Evolutionary conservation across 176 grass and related monocot species (phyloP), one percentile per base, ranked within the genome.

Genomic region (Hordeum marinum): DNA sequence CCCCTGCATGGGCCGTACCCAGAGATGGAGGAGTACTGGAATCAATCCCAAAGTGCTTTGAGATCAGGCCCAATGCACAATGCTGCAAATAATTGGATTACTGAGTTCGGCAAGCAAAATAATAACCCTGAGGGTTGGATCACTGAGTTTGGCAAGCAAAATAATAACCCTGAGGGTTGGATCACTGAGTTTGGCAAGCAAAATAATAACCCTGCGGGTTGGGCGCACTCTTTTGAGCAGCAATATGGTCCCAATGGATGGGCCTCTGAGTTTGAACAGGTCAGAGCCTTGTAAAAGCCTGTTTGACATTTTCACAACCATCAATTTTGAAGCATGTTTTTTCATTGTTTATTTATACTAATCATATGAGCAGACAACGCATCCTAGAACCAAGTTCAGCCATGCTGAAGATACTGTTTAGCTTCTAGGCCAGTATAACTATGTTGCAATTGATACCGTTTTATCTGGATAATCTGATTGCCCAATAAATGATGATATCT

Each of bases 201-300:
- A 87, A 90, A 82, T 90, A 90, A 88, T 63, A 90, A 92, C 63
- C 91, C 96, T 67, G 96, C 94, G 63, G 81, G 88, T 55, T 99
- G 96, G 96, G 96, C 90, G 34, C 79, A 88, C 34, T 96, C 93
- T 73, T 99, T 99, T 79, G 91, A 99, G 43, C 96, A 94, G 86
- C 91, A 89, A 61, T 92, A 92, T 90, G 96, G 96, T 72, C 66
- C 88, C 83, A 99, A 91, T 91, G 96, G 96, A 80, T 99, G 96
- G 96, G 96, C 90, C 43, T 94, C 96, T 85, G 96, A 96, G 69
- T 99, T 94, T 92, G 88, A 94, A 75, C 96, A 99, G 91, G 96
- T 91, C 77, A 89, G 76, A 60, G 15, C 21, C 12, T 74, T 83
- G 15, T 75, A 67, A 27, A 65, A 72, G 73, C 42, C n/a, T 78